A percentile compares a stretch with the other conserved stretches of the same genome.
Evolutionary conservation across 108 stramenopile species (phyloP).

Genomic region (Stephanodiscus minutulus): DNA sequence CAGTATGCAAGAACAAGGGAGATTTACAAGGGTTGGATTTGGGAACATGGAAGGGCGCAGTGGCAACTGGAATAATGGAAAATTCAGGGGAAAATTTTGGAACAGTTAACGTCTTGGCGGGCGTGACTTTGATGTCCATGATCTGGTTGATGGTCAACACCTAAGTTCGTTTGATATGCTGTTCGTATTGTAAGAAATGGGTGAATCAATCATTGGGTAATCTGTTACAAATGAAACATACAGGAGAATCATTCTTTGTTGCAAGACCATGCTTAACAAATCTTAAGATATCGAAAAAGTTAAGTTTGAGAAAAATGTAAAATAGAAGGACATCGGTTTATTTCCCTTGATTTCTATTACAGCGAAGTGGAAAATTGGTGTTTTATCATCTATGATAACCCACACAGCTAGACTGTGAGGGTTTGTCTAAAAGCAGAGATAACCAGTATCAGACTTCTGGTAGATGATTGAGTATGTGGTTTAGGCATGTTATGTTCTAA

Average conservation of each 20-base stretch:
- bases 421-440: too few species aligned
- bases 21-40: conserved; percentile 41
- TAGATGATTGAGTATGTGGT: too few species aligned
- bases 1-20: conserved; percentile 36
- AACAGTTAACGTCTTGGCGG: not conserved
- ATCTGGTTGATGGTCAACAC: not conserved
- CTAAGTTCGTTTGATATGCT: not conserved
- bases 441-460: too few species aligned
- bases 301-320: too few species aligned
- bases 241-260: too few species aligned
- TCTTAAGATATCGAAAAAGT: not conserved
- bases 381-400: too few species aligned
- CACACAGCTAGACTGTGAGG: too few species aligned
- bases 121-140: conserved; percentile 8
- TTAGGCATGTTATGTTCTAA: too few species aligned
- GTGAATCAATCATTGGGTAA: not conserved
- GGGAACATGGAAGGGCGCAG: conserved; percentile 7
- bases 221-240: too few species aligned
- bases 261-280: not conserved
- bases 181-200: not conserved
- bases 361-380: too few species aligned
- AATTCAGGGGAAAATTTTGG: not conserved
- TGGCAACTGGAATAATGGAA: not conserved
- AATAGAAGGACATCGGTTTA: too few species aligned
- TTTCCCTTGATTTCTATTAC: too few species aligned